Evolutionary conservation across 768 basidiomycete genomes (phyloP).

Genomic region (Russula sp.): DNA sequence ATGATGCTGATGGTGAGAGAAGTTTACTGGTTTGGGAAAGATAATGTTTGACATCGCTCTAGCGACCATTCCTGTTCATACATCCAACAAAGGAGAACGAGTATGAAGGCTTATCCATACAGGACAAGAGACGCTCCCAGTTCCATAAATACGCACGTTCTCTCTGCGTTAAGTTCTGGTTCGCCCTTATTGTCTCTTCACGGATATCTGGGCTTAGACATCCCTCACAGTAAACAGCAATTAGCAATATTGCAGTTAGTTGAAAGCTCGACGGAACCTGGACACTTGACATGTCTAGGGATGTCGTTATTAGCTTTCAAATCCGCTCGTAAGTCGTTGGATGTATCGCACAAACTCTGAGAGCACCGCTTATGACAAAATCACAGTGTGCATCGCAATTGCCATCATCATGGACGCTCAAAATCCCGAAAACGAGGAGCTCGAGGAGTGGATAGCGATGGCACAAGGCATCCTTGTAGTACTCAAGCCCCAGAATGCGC

Average conservation of each 20-base stretch:
- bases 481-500: slow-evolving; percentile 24
- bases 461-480: slow-evolving; percentile 27
- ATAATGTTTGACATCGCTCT: slow-evolving; percentile 2
- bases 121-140: slow-evolving; percentile 23
- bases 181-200: not conserved
- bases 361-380: not conserved
- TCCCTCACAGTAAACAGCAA: slow-evolving; percentile 29
- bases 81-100: slow-evolving; percentile 26
- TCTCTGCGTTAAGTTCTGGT: slow-evolving; percentile 28
- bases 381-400: slow-evolving; percentile 31
- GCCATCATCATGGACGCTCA: slow-evolving; percentile 33
- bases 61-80: slow-evolving; percentile 31
- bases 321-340: slow-evolving; percentile 29
- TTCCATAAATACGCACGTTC: slow-evolving; percentile 27
- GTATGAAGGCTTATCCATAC: slow-evolving; percentile 8
- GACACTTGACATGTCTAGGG: slow-evolving; percentile 23
- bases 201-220: not conserved
- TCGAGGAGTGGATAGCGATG: slow-evolving; percentile 33
- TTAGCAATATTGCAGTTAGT: slow-evolving; percentile 27
- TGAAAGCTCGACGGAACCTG: slow-evolving; percentile 12
- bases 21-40: not conserved
- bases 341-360: not conserved
- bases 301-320: slow-evolving; percentile 25
- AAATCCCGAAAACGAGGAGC: slow-evolving; percentile 30
- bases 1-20: slow-evolving; percentile 25